Evolutionary conservation across 257 asterid species (phyloP).

Genomic region (Forsythia suspensa): DNA sequence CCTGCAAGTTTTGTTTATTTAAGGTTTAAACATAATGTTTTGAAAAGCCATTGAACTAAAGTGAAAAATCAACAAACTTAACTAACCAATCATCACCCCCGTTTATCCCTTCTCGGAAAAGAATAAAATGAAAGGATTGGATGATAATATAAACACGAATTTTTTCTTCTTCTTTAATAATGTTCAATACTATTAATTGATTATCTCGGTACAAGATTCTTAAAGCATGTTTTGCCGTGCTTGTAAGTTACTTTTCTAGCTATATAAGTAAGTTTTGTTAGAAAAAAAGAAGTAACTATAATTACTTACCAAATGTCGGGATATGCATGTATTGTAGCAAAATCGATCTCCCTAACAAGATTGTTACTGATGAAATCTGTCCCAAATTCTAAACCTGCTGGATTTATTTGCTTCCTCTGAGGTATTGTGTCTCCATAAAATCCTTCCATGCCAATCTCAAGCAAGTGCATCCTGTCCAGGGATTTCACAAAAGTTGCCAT

Average conservation of each 20-base stretch:
- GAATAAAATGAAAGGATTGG: no score
- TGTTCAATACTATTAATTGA: no score
- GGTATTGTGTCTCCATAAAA: constrained; percentile 52
- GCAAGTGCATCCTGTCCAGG: constrained; percentile 39
- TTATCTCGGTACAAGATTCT: no score
- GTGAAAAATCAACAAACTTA: no score
- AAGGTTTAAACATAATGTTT: no score
- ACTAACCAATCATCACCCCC: no score
- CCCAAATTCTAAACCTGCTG: constrained; percentile 49
- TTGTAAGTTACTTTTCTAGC: no score
- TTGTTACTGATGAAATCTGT: constrained; percentile 51
- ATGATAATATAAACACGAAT: no score
- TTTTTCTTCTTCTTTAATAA: no score
- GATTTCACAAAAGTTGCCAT: constrained; percentile 57
- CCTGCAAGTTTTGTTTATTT: no score
- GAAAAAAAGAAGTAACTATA: neutral
- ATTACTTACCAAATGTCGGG: constrained; percentile 44
- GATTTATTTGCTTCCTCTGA: constrained; percentile 42
- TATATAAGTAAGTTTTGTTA: neutral
- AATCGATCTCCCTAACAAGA: constrained; percentile 50
- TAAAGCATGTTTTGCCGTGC: neutral
- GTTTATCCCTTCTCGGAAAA: no score
- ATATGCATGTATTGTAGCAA: constrained; percentile 55
- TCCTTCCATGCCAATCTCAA: constrained; percentile 59
- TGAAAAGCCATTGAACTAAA: no score